Evolutionary conservation across 1,139 yeast genomes (phyloP), one percentile per base, ranked within the genome.

Genomic region (Blastobotrys illinoisensis): DNA sequence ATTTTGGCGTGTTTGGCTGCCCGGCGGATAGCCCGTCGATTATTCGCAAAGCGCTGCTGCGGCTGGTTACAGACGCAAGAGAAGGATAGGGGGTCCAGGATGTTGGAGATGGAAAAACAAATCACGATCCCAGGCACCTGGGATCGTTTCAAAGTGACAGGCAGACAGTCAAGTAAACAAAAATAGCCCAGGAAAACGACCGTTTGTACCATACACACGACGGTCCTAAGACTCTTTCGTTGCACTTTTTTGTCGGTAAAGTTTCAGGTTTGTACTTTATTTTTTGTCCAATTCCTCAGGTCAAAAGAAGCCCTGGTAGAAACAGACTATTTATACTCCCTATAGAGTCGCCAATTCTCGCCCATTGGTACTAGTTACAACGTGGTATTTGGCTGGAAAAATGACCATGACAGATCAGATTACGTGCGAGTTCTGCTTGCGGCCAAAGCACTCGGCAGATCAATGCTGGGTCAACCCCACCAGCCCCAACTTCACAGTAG

Each of bases 401-500:
- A 28, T 19, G 49, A 20, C 49, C 16, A 21, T 14, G 11, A 21
- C 23, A 9, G 23, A 28, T 28, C 26, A 14, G 26, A 19, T 49
- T 13, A 47, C 46, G 3, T 54, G 56, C 46, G 54, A 45, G 9
- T 54, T 54, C 18, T 54, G 56, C 36, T 51, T 48, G 13, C 44
- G 56, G 13, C 56, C 56, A 11, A 54, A 54, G 21, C 56, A 54
- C 26, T n/a, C 16, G 11, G 54, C 49, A 9, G 23, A 19, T n/a
- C 54, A 54, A n/a, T 54, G 56, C 52, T 54, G 56, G 56, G 54
- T 54, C 9, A 54, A 54, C 43, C 56, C 56, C 5, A 24, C 20
- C 20, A 48, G 52, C 21, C 20, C 21, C 2, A 54, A 54, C 21
- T 54, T 54, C 36, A 54, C 56, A 11, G 54, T 54, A 2, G 53